Conservation (phyloP, 441 rosid species). For the Erodium chrysanthum region DNA sequence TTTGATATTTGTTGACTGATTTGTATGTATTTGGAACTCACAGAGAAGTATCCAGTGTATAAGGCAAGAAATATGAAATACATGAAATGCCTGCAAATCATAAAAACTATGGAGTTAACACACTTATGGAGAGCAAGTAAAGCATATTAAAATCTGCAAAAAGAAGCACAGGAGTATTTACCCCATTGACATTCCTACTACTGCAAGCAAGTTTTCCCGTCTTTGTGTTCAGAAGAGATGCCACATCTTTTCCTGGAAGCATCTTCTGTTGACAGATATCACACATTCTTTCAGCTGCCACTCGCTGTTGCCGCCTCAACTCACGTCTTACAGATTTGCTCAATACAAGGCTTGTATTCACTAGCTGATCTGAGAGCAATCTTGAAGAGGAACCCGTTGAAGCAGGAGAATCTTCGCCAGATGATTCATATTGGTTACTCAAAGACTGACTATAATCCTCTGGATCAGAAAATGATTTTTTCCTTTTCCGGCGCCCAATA, state of each 20-base stretch:
- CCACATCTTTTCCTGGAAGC: conserved; percentile 78
- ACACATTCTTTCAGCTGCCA: conserved; percentile 77
- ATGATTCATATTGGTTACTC: conserved; percentile 51
- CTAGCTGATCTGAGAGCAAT: conserved; percentile 41
- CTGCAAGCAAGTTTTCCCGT: conserved; percentile 72
- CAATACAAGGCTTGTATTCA: conserved; percentile 42
- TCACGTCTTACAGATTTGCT: conserved; percentile 57
- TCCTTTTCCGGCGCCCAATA: conserved; percentile 39
- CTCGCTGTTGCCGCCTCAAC: conserved; percentile 63
- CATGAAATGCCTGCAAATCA: conserved; percentile 63
- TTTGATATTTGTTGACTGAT: conserved; percentile 32
- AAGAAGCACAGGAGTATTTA: conserved; percentile 21
- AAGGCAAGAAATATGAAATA: conserved; percentile 83
- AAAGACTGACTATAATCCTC: conserved; percentile 61
- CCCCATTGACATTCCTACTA: conserved; percentile 73
- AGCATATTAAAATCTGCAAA: neutral
- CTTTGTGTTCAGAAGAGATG: conserved; percentile 60
- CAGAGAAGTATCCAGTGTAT: conserved; percentile 82
- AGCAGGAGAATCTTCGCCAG: conserved; percentile 55
- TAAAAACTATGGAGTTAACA: neutral
- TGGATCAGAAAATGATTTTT: conserved; percentile 69
- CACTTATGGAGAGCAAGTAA: conserved; percentile 7
- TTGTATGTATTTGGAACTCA: conserved; percentile 50
- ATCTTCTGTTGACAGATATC: conserved; percentile 88
- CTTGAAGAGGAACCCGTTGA: conserved; percentile 36